Base-by-base conservation (phyloP, 2,329 filamentous ascomycete species). In the Beauveria rudraprayagi region DNA sequence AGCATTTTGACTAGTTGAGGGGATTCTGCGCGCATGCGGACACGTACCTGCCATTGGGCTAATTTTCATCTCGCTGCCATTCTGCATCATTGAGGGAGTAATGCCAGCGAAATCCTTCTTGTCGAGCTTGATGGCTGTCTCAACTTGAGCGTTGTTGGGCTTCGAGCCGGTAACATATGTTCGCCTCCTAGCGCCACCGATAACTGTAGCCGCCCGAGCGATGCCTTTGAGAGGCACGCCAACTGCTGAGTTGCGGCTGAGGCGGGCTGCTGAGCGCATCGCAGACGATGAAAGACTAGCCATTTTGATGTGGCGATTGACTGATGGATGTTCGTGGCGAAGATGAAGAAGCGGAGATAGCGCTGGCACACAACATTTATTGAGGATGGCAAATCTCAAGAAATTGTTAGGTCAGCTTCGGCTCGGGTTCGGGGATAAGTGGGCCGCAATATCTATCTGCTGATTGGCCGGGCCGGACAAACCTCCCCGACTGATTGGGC, bases 101-200 rank as follows among this genome's bases (percentile, higher is more conserved):
- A 82, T 77, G 65, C 84, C 79, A 64, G 86, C 84, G 74, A 96
- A 94, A 37, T 89, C 86, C 73, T 89, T 89, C 77, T 93, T 91
- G 67, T 96, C 91, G 63, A 92, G 81, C 73, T 89, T 90, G 75
- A 96, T 92, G 63, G 91, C 87, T 11, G 88, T 89, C 69, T 96
- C 91, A 70, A 96, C 89, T 72, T 92, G 91, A 56, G 91, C 91
- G 74, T 85, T 83, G 68, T 90, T 86, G 66, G 86, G 82, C 78
- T 88, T 91, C 63, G 90, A 88, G 77, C 92, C 88, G 30, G 91
- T 89, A 65, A 96, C 92, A 81, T 96, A 96, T 68, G 78, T 82
- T 71, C 91, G 84, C 68, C 79, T 76, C 56, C 67, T 64, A 44
- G 64, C 57, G 56, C 63, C 56, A 56, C 63, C 64, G 30, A 67